A percentile compares a stretch with the other conserved stretches of the same genome.
Evolutionary conservation across 2,329 filamentous ascomycete genomes (phyloP).

Genomic region (Colletotrichum orbiculare): DNA sequence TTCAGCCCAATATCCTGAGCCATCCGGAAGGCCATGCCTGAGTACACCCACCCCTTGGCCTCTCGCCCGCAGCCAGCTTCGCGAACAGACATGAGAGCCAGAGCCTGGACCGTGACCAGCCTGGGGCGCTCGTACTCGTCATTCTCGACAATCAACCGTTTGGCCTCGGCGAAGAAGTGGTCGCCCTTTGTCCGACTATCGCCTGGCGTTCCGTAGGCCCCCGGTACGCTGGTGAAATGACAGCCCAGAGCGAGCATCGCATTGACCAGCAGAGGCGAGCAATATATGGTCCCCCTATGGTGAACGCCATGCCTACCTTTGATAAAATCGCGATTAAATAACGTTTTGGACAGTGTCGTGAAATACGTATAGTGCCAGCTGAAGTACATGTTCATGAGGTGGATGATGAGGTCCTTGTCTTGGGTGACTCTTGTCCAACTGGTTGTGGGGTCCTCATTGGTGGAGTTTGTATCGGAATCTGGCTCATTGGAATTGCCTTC

Average conservation of each 20-base stretch:
- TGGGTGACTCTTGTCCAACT: constrained; percentile 91
- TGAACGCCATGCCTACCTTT: constrained; percentile 70
- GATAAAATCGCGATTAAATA: constrained; percentile 89
- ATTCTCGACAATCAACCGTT: constrained; percentile 87
- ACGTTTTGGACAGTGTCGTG: constrained; percentile 84
- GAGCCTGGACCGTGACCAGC: constrained; percentile 89
- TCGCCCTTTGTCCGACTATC: constrained; percentile 91
- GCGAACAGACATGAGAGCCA: constrained; percentile 94
- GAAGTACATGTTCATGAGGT: constrained; percentile 98
- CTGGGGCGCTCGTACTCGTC: constrained; percentile 93
- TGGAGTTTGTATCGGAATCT: constrained; percentile 57
- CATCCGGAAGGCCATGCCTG: constrained; percentile 98
- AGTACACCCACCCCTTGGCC: constrained; percentile 97
- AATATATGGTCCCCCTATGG: constrained; percentile 75
- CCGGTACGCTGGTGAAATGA: constrained; percentile 85
- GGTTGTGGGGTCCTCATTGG: constrained; percentile 75
- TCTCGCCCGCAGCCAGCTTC: constrained; percentile 95
- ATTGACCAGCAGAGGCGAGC: constrained; percentile 90
- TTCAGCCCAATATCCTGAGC: constrained; percentile 93
- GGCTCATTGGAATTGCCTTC: constrained; percentile 52
- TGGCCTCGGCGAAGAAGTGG: constrained; percentile 95
- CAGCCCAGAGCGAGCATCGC: constrained; percentile 93
- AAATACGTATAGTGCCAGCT: constrained; percentile 98
- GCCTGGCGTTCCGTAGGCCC: constrained; percentile 75
- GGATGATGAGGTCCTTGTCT: constrained; percentile 81